Base-by-base conservation (phyloP, 108 stramenopile species). In the Fistulifera solaris region DNA sequence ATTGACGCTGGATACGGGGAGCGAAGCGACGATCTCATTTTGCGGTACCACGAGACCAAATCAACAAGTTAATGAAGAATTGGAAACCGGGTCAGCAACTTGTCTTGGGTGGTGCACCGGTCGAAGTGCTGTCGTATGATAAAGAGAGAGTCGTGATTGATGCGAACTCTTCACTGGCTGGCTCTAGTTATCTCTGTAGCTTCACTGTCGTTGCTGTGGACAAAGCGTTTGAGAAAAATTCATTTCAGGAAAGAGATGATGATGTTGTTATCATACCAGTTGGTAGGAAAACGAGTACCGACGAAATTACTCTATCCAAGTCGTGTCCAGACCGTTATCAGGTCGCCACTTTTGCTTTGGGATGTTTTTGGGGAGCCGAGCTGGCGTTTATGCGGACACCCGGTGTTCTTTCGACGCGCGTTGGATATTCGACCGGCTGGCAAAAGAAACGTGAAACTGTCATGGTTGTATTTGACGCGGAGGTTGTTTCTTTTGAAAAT, bases 371-470 rank as follows among this genome's bases (percentile, higher is more conserved):
- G 89, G 89, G 85, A 46, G 80, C 77, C 43, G 83, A 94, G 44
- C 47, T 89, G 40, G 93, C 83, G 15, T 85, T 88, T 61, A 79
- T 84, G 67, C 62, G 95, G 52, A 48, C 81, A 16, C 70, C 79
- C 4, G 86, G 86, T n/a, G 84, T 89, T 7, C 71, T 85, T 0
- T 77, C 73, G 8, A 94, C 92, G 10, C 52, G 65, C 38, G 94
- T 91, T 26, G 95, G 93, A 13, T 95, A 95, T 56, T 83, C 82
- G 10, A 80, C 83, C 16, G 94, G 87, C 2, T 63, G 47, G 8
- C 89, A 91, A 15, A 82, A 86, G 18, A 94, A 97, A 53, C 85
- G 93, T 0, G 96, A 97, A 68, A 93, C 94, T 22, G 76, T 97
- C 0, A 70, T 81, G 53, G 76, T 97, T 16, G 77, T 83, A 1